Conservation (phyloP, 2,329 filamentous ascomycete species). For the Didymella segeticola region DNA sequence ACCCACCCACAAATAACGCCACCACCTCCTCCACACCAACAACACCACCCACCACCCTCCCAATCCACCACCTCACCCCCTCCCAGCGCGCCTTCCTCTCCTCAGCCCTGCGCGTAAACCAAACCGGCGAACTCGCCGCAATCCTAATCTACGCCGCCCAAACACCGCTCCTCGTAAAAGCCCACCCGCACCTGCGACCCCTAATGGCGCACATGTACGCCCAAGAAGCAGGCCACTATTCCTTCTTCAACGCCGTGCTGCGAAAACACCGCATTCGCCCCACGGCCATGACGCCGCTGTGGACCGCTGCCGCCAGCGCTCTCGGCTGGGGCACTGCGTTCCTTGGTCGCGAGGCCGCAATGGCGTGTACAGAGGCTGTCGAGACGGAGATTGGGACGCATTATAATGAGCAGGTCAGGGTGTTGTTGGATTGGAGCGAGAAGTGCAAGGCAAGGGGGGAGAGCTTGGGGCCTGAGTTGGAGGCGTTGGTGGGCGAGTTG, state of each 20-base stretch:
- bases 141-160: conserved; percentile 93
- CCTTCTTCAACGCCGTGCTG: conserved; percentile 83
- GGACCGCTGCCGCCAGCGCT: conserved; percentile 79
- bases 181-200: conserved; percentile 85
- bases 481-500: conserved; percentile 73
- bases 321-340: conserved; percentile 90
- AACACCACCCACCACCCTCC: conserved; percentile 17
- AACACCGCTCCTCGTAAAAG: conserved; percentile 77
- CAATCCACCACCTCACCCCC: conserved; percentile 35
- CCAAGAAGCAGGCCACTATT: conserved; percentile 88
- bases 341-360: conserved; percentile 90
- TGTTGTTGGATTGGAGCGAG: conserved; percentile 79
- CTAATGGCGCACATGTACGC: conserved; percentile 99
- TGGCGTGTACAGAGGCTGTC: conserved; percentile 98
- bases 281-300: conserved; percentile 89
- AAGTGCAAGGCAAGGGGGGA: conserved; percentile 80
- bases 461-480: conserved; percentile 79
- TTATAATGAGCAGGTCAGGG: conserved; percentile 90
- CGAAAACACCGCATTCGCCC: conserved; percentile 88
- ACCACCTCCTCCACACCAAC: conserved; percentile 8
- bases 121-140: conserved; percentile 96
- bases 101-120: conserved; percentile 81
- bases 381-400: conserved; percentile 97
- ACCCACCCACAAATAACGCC: conserved; percentile 9
- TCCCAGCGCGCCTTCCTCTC: conserved; percentile 49